Conservation (phyloP, 495 filamentous ascomycete species). For the Penicillium lagena region DNA sequence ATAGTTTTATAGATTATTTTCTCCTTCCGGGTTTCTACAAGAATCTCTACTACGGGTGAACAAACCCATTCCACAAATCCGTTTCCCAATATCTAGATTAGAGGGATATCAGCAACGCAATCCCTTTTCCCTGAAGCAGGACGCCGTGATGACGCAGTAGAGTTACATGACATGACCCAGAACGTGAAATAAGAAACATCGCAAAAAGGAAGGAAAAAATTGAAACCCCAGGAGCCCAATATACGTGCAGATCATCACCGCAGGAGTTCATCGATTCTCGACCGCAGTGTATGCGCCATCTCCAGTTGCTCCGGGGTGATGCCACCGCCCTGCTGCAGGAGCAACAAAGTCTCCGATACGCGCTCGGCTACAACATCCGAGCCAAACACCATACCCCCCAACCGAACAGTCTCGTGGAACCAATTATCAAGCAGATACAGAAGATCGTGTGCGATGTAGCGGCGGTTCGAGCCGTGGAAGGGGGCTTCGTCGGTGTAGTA, state of each 20-base stretch:
- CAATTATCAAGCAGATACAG: conserved; percentile 56
- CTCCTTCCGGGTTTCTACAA: too few species aligned
- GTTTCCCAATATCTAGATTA: too few species aligned
- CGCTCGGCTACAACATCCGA: conserved; percentile 43
- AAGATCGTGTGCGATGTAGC: conserved; percentile 55
- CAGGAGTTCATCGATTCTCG: conserved; percentile 38
- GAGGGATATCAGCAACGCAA: too few species aligned
- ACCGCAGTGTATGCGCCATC: conserved; percentile 31
- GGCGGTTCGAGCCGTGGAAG: conserved; percentile 61
- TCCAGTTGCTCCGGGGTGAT: conserved; percentile 24
- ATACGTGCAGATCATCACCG: conserved; percentile 17
- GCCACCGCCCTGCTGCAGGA: conserved; percentile 34
- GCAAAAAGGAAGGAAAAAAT: neutral
- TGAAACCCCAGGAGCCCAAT: too few species aligned
- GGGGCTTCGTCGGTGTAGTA: conserved; percentile 80
- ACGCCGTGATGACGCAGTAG: too few species aligned
- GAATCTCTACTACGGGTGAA: too few species aligned
- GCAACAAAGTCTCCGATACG: conserved; percentile 38
- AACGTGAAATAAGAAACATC: neutral
- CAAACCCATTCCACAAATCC: too few species aligned
- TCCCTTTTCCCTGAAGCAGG: too few species aligned
- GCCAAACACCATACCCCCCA: conserved; percentile 46
- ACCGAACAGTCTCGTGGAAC: conserved; percentile 54
- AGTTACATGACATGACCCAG: neutral
- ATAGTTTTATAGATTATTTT: conserved; percentile 16